Conservation (phyloP, 1,284 basidiomycete species). For the Filobasidium uniguttulatum region DNA sequence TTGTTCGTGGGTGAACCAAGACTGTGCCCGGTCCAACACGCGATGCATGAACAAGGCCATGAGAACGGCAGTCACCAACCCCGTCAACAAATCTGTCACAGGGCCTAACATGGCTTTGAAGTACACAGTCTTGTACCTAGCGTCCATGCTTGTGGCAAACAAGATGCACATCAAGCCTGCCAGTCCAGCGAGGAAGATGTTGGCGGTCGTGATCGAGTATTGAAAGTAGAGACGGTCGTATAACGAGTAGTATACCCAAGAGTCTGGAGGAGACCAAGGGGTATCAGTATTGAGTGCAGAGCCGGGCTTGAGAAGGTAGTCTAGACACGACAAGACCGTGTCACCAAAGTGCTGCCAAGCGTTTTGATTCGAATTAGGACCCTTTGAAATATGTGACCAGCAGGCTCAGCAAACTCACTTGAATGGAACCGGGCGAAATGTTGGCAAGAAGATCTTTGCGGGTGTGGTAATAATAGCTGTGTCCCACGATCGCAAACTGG, state of each 20-base stretch:
- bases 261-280: slow-evolving; percentile 28
- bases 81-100: slow-evolving; percentile 31
- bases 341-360: slow-evolving; percentile 70
- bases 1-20: slow-evolving; percentile 54
- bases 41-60: slow-evolving; percentile 58
- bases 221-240: slow-evolving; percentile 52
- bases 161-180: slow-evolving; percentile 40
- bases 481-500: slow-evolving; percentile 91
- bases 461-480: slow-evolving; percentile 81
- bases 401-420: slow-evolving; percentile 34
- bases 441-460: slow-evolving; percentile 71
- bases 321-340: slow-evolving; percentile 70
- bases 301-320: slow-evolving; percentile 49
- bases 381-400: neutral
- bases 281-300: slow-evolving; percentile 26
- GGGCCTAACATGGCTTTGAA: slow-evolving; percentile 45
- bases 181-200: slow-evolving; percentile 50
- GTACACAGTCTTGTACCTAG: slow-evolving; percentile 32
- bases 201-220: slow-evolving; percentile 59
- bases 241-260: slow-evolving; percentile 55
- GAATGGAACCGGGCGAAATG: slow-evolving; percentile 63
- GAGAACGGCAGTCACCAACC: slow-evolving; percentile 51
- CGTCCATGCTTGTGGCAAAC: slow-evolving; percentile 31
- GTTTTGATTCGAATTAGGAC: slow-evolving; percentile 13
- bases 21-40: slow-evolving; percentile 46